Percentiles rank a stretch among this genome's conserved stretches.
phyloP scores from a whole-genome alignment of 2,329 filamentous ascomycete species.

The Chalara sp. region DNA sequence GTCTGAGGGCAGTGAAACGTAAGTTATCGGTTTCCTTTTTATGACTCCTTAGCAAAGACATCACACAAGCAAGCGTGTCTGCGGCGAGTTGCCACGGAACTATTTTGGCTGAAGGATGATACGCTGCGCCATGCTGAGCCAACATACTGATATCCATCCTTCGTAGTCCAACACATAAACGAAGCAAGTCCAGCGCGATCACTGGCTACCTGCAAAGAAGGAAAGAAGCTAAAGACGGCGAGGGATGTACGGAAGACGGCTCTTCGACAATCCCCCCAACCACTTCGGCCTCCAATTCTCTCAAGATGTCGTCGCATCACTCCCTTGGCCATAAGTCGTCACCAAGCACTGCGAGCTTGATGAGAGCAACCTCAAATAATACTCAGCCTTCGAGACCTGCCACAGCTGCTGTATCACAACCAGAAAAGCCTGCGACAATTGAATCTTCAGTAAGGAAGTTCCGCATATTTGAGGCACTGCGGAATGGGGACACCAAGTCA shows the following conservation, averaged over 20 bases:
- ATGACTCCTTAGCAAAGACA: too few relatives aligned
- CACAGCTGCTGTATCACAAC: slow-evolving; percentile 8
- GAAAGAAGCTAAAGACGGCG: slow-evolving; percentile 30
- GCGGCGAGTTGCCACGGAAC: neutral
- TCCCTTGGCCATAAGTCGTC: slow-evolving; percentile 23
- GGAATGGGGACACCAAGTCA: slow-evolving; percentile 82
- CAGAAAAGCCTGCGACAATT: slow-evolving; percentile 46
- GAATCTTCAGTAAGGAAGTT: slow-evolving; percentile 95
- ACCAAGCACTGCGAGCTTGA: slow-evolving; percentile 21
- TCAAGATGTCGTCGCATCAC: slow-evolving; percentile 12
- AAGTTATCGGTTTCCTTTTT: too few relatives aligned
- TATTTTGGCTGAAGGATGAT: neutral
- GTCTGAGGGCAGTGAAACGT: too few relatives aligned
- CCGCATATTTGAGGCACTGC: slow-evolving; percentile 84
- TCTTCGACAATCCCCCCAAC: slow-evolving; percentile 18
- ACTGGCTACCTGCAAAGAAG: slow-evolving; percentile 44
- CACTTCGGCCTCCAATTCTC: slow-evolving; percentile 17
- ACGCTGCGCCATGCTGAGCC: neutral
- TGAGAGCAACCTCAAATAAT: slow-evolving; percentile 21
- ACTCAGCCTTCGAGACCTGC: slow-evolving; percentile 9
- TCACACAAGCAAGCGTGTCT: neutral
- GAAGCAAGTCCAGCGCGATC: slow-evolving; percentile 43
- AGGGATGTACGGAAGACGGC: slow-evolving; percentile 23
- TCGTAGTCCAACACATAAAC: slow-evolving; percentile 33
- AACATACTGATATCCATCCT: neutral